These are phyloP conservation scores for Cordyceps cateniannulata DNA, from an alignment of 2,329 filamentous ascomycete species.

Conservation along the genomic window DNA sequence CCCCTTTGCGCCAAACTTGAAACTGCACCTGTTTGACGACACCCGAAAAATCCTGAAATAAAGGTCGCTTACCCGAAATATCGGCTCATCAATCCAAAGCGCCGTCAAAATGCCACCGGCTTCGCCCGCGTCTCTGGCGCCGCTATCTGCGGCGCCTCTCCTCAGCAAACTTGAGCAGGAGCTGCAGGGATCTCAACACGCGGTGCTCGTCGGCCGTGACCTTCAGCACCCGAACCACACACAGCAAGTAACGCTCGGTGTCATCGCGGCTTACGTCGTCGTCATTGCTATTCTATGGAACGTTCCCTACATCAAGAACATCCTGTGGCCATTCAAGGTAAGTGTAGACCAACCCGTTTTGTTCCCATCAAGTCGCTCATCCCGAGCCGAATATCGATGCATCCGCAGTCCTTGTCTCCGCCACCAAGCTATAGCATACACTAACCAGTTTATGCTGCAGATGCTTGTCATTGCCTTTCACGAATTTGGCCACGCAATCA, in stretches of 20 bases:
- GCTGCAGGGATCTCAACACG: neutral
- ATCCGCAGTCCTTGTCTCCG: neutral
- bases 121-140: neutral
- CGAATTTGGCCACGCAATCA: slow-evolving; percentile 71
- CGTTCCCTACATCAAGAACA: slow-evolving; percentile 66
- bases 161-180: neutral
- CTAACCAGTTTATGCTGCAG: slow-evolving; percentile 29
- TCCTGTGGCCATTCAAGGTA: slow-evolving; percentile 77
- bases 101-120: neutral
- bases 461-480: slow-evolving; percentile 83
- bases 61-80: neutral
- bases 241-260: slow-evolving; percentile 62
- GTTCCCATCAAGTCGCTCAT: no score
- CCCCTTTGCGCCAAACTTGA: neutral
- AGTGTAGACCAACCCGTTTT: slow-evolving; percentile 5
- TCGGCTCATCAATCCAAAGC: neutral
- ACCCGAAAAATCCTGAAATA: neutral
- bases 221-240: slow-evolving; percentile 57
- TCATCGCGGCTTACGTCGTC: slow-evolving; percentile 66
- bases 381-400: neutral
- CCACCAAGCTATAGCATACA: neutral
- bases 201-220: slow-evolving; percentile 40
- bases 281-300: slow-evolving; percentile 75
- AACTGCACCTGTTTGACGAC: neutral
- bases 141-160: neutral